phyloP scores from a whole-genome alignment of 2,329 filamentous ascomycete species.

The Botrytis byssoidea region DNA sequence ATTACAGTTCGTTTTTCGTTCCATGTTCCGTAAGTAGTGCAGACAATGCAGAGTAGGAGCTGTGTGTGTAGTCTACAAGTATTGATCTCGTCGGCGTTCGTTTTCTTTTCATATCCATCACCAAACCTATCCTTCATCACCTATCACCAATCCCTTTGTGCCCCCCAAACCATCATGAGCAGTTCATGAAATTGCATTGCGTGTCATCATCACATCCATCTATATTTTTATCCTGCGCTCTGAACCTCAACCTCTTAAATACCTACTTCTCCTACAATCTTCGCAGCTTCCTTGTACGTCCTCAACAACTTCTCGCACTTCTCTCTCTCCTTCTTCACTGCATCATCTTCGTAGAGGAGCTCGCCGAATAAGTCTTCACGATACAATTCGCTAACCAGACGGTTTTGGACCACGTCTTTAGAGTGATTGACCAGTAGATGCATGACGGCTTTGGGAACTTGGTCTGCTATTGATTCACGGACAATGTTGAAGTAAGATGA shows the following conservation, averaged over 20 bases:
- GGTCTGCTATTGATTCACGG: constrained; percentile 95
- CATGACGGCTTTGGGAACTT: constrained; percentile 98
- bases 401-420: constrained; percentile 96
- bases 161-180: constrained; percentile 1
- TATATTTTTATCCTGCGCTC: neutral
- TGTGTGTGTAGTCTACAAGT: constrained; percentile 16
- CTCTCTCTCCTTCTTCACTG: constrained; percentile 93
- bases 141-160: constrained; percentile 11
- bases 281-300: constrained; percentile 96
- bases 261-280: constrained; percentile 98
- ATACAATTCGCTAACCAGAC: constrained; percentile 93
- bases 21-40: neutral
- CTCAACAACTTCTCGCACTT: constrained; percentile 96
- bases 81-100: neutral
- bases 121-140: constrained; percentile 1
- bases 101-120: constrained; percentile 10
- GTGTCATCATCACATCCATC: constrained; percentile 5
- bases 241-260: constrained; percentile 39
- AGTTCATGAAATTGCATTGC: constrained; percentile 15
- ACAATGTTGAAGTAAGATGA: constrained; percentile 99
- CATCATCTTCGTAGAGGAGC: constrained; percentile 94
- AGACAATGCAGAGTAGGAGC: neutral
- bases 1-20: neutral
- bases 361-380: constrained; percentile 89
- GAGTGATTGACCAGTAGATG: constrained; percentile 97